Evolutionary conservation across 2,329 filamentous ascomycete species (phyloP).

Genomic region (Aschersonia sp.): DNA sequence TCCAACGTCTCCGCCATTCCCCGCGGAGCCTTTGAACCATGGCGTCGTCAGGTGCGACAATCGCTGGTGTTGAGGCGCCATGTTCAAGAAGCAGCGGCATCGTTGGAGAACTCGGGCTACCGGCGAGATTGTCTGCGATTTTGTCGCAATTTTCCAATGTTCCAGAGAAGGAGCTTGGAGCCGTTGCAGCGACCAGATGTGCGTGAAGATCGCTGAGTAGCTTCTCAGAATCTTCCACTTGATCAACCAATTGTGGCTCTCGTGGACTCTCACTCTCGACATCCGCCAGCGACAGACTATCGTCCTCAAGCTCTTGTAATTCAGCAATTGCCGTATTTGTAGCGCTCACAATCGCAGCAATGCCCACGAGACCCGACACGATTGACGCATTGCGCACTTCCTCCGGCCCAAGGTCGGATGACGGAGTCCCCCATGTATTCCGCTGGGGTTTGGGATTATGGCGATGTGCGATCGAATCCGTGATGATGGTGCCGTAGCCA

Average conservation of each 20-base stretch:
- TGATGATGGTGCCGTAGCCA: too few relatives aligned
- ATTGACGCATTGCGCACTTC: background rate
- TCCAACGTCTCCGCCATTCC: slow-evolving; percentile 28
- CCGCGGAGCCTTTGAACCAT: slow-evolving; percentile 24
- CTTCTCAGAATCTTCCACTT: too few relatives aligned
- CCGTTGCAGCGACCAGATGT: too few relatives aligned
- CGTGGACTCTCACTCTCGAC: background rate
- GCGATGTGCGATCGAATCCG: too few relatives aligned
- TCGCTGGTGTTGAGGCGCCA: slow-evolving; percentile 26
- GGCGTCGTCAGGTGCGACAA: slow-evolving; percentile 28
- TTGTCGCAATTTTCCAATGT: too few relatives aligned
- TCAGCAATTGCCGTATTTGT: background rate
- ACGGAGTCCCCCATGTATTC: too few relatives aligned
- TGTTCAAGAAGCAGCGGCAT: background rate
- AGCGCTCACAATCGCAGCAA: background rate
- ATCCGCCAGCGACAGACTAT: background rate
- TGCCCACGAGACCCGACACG: background rate
- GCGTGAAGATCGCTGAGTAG: too few relatives aligned
- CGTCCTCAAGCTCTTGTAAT: background rate
- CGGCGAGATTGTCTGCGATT: too few relatives aligned
- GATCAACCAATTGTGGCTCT: too few relatives aligned
- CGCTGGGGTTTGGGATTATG: too few relatives aligned
- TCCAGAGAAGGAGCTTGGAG: too few relatives aligned
- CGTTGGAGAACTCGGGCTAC: background rate
- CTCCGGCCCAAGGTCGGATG: background rate